Percentiles rank a stretch among this genome's conserved stretches.
Conservation (phyloP, 257 asterid species). For the Solanum pinnatisectum region DNA sequence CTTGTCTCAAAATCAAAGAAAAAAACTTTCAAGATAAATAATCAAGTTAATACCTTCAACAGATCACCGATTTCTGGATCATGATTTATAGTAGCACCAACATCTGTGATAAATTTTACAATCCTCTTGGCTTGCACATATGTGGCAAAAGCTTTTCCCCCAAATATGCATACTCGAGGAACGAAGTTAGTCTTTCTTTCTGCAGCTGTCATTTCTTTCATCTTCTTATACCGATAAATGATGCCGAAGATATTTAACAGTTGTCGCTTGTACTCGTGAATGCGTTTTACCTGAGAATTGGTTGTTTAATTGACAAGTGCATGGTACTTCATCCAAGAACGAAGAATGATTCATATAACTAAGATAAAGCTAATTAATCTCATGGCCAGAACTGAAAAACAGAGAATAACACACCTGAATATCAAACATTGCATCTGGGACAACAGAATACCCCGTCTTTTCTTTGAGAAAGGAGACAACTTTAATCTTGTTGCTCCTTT, state of each 20-base stretch:
- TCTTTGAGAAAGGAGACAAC: conserved; percentile 59
- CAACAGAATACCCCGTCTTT: conserved; percentile 67
- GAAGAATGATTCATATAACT: neutral
- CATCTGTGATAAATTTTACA: conserved; percentile 51
- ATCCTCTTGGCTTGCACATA: conserved; percentile 56
- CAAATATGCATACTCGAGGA: conserved; percentile 59
- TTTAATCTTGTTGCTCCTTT: conserved; percentile 56
- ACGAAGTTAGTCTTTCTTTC: conserved; percentile 37
- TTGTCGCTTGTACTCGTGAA: conserved; percentile 54
- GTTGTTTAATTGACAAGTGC: neutral
- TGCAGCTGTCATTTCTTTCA: conserved; percentile 43
- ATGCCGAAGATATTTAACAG: conserved; percentile 44
- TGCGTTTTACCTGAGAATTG: conserved; percentile 44
- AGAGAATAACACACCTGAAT: conserved; percentile 49
- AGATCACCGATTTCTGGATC: conserved; percentile 51
- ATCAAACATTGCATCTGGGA: conserved; percentile 82
- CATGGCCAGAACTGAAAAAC: neutral
- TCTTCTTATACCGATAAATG: conserved; percentile 46
- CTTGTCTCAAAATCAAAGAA: neutral
- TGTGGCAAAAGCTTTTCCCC: conserved; percentile 54
- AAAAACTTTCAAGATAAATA: neutral
- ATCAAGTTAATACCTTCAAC: conserved; percentile 29
- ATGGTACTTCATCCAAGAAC: neutral
- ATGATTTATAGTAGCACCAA: conserved; percentile 48
- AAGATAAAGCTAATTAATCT: neutral